phyloP scores from a whole-genome alignment of 1,139 yeast genomes.

The Pichia sp. region DNA sequence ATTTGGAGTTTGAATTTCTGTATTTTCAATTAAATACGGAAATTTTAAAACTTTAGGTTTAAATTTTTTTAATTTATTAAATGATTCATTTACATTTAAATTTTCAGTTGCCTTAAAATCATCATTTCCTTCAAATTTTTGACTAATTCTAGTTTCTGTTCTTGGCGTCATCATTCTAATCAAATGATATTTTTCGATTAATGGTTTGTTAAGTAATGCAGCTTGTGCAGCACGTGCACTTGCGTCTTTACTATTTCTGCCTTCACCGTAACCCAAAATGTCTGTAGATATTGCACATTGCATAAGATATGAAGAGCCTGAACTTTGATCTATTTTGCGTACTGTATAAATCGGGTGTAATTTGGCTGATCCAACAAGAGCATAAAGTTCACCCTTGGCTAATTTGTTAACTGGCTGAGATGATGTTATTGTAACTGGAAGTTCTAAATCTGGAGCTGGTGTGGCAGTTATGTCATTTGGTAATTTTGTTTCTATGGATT shows the following conservation, averaged over 20 bases:
- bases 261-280: slow-evolving; percentile 53
- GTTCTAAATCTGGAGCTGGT: not conserved
- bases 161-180: slow-evolving; percentile 60
- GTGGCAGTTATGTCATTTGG: not conserved
- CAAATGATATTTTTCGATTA: slow-evolving; percentile 60
- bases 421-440: slow-evolving; percentile 9
- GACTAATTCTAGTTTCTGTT: slow-evolving; percentile 32
- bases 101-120: no score
- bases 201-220: slow-evolving; percentile 52
- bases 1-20: slow-evolving; percentile 4
- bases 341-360: slow-evolving; percentile 53
- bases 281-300: slow-evolving; percentile 55
- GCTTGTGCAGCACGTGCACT: slow-evolving; percentile 67
- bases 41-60: slow-evolving; percentile 1
- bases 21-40: slow-evolving; percentile 1
- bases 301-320: slow-evolving; percentile 41
- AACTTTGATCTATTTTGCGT: slow-evolving; percentile 1
- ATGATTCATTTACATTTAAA: not conserved
- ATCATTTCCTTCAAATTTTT: slow-evolving; percentile 5
- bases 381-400: slow-evolving; percentile 75
- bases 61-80: not conserved
- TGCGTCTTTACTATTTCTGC: slow-evolving; percentile 58
- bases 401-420: slow-evolving; percentile 41
- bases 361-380: slow-evolving; percentile 71
- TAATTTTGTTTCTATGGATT: not conserved